Percentiles rank a stretch among this genome's conserved stretches.
Conservation (phyloP, 768 basidiomycete genomes). For the Trametopsis cervina region DNA sequence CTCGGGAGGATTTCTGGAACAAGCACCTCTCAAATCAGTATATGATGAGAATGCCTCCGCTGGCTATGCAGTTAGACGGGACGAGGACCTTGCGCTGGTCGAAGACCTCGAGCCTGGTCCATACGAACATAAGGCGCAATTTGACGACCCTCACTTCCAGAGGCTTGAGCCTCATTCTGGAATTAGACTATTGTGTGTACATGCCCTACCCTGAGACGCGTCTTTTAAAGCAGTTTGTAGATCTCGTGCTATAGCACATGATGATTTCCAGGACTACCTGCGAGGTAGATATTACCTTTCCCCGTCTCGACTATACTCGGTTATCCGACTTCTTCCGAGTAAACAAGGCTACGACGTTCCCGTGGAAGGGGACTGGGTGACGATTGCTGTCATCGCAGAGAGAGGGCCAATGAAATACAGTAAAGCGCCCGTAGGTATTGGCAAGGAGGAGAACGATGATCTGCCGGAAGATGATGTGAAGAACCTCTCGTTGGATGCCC, state of each 20-base stretch:
- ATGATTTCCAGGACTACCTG: slow-evolving; percentile 75
- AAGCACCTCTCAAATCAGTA: not conserved
- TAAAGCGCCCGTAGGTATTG: slow-evolving; percentile 51
- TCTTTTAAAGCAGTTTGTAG: slow-evolving; percentile 30
- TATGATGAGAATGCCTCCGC: not conserved
- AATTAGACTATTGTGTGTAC: slow-evolving; percentile 71
- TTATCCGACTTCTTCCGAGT: slow-evolving; percentile 67
- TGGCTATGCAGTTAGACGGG: slow-evolving; percentile 25
- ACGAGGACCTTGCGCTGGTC: slow-evolving; percentile 62
- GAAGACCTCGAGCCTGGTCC: slow-evolving; percentile 79
- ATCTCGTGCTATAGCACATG: slow-evolving; percentile 66
- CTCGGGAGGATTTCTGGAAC: slow-evolving; percentile 19
- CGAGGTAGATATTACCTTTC: slow-evolving; percentile 81
- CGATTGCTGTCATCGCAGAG: slow-evolving; percentile 93
- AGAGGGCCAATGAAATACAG: slow-evolving; percentile 73
- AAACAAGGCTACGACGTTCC: slow-evolving; percentile 88
- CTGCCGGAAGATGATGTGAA: slow-evolving; percentile 14
- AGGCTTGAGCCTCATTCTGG: slow-evolving; percentile 86
- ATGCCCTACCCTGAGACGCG: too few relatives aligned
- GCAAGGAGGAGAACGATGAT: slow-evolving; percentile 25
- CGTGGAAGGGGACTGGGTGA: slow-evolving; percentile 89
- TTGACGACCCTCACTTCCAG: slow-evolving; percentile 72
- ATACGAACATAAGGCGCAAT: slow-evolving; percentile 58
- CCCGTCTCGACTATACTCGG: slow-evolving; percentile 84
- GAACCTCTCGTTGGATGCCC: slow-evolving; percentile 2